Evolutionary conservation across 352 stramenopile genomes (phyloP).

Genomic region (Elongisporangium anandrum): DNA sequence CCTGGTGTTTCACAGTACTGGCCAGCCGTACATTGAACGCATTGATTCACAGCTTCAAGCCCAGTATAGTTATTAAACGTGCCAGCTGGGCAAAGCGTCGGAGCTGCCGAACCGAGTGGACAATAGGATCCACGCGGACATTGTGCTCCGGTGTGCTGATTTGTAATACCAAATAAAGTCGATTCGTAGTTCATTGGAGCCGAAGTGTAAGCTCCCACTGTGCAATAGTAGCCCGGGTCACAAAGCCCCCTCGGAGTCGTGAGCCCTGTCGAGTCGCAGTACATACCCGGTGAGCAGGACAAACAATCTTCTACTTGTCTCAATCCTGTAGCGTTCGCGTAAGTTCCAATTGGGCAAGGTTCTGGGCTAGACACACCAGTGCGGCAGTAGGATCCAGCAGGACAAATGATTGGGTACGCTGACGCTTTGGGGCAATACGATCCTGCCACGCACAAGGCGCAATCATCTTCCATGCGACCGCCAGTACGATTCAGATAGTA

Average conservation of each 20-base stretch:
- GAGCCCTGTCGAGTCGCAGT: constrained; percentile 85
- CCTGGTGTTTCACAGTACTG: constrained; percentile 74
- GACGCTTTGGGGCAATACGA: constrained; percentile 64
- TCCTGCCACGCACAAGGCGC: constrained; percentile 62
- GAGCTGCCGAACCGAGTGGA: constrained; percentile 50
- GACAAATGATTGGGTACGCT: constrained; percentile 61
- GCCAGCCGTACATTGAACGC: constrained; percentile 70
- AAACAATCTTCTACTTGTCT: constrained; percentile 82
- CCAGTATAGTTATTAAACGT: constrained; percentile 76
- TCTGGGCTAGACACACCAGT: constrained; percentile 70
- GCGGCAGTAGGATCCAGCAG: constrained; percentile 84
- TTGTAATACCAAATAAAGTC: constrained; percentile 58
- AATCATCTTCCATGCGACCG: constrained; percentile 67
- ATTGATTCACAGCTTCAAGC: constrained; percentile 66
- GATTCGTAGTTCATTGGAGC: constrained; percentile 81
- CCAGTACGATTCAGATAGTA: constrained; percentile 72
- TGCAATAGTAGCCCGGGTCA: constrained; percentile 90
- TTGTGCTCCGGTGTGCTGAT: constrained; percentile 55
- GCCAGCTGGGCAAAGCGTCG: constrained; percentile 62
- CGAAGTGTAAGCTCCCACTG: constrained; percentile 83
- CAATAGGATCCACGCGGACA: constrained; percentile 73
- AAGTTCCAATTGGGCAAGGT: constrained; percentile 89
- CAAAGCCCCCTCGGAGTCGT: constrained; percentile 73
- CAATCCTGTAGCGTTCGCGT: constrained; percentile 74
- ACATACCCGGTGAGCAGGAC: constrained; percentile 85